Evolutionary conservation across 2,329 filamentous ascomycete genomes (phyloP).

Genomic region (Sporothrix euskadiensis): DNA sequence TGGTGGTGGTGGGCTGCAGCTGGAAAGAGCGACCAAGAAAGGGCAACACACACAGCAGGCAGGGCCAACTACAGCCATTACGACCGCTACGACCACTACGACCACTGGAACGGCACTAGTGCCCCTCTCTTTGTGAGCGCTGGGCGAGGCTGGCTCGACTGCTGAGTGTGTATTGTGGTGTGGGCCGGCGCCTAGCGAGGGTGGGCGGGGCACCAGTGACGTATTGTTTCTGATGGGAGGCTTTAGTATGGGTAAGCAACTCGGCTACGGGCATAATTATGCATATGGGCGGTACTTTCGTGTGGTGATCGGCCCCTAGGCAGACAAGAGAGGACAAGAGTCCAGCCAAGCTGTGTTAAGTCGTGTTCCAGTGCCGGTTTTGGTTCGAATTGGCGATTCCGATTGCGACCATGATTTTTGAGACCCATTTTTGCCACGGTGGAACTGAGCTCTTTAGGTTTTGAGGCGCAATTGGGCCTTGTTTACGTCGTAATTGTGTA

Average conservation of each 20-base stretch:
- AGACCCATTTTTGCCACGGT: background rate
- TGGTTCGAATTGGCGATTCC: conserved; percentile 3
- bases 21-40: background rate
- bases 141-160: conserved; percentile 26
- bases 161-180: conserved; percentile 22
- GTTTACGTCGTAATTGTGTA: background rate
- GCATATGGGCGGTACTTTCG: background rate
- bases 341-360: background rate
- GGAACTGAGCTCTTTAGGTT: background rate
- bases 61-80: background rate
- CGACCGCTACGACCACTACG: background rate
- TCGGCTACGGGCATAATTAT: conserved; percentile 11
- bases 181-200: background rate
- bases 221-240: conserved; percentile 25
- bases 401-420: background rate
- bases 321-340: background rate
- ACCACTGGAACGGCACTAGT: background rate
- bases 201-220: conserved; percentile 31
- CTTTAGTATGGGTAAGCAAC: conserved; percentile 20
- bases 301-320: background rate
- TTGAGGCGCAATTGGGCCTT: background rate
- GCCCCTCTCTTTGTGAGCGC: background rate
- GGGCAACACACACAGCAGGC: background rate
- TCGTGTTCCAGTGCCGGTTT: background rate
- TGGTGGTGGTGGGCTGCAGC: background rate